Evolutionary conservation across 139 green algal genomes (phyloP).

Genomic region (Gonium pectorale): DNA sequence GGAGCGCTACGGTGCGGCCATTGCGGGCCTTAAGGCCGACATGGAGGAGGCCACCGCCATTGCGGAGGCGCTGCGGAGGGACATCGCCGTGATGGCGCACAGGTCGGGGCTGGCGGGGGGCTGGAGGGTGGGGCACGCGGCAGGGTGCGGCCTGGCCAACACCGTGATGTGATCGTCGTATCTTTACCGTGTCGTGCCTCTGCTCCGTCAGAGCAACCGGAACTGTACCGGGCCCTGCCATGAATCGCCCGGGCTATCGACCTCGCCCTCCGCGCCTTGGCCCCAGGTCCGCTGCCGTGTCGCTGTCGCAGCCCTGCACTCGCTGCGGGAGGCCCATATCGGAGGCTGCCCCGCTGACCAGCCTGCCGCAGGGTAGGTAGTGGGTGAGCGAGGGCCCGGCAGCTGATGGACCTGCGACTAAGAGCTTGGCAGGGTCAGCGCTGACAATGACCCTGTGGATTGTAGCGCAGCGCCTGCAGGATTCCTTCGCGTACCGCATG

Average conservation of each 20-base stretch:
- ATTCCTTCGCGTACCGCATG: too few species aligned
- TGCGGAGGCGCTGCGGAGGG: slow-evolving; percentile 63
- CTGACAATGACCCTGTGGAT: too few species aligned
- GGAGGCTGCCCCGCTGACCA: slow-evolving; percentile 52
- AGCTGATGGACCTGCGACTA: too few species aligned
- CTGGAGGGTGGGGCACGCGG: neutral
- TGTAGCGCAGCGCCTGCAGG: too few species aligned
- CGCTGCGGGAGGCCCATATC: slow-evolving; percentile 68
- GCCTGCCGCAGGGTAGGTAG: slow-evolving; percentile 23
- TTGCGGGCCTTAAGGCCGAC: slow-evolving; percentile 77
- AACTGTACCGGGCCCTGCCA: too few species aligned
- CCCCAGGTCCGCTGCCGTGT: slow-evolving; percentile 68
- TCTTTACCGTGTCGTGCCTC: neutral
- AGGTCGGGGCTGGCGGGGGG: neutral
- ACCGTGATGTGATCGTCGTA: too few species aligned
- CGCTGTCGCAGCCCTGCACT: slow-evolving; percentile 66
- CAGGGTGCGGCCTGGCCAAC: too few species aligned
- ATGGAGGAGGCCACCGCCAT: slow-evolving; percentile 85
- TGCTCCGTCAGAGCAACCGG: neutral
- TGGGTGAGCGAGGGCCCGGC: too few species aligned
- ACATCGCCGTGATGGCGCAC: slow-evolving; percentile 60
- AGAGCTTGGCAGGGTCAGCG: too few species aligned
- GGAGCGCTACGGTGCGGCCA: slow-evolving; percentile 90
- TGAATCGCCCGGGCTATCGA: too few species aligned
- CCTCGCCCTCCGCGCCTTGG: too few species aligned